A percentile compares a stretch with the other conserved stretches of the same genome.
Conservation (phyloP, 768 basidiomycete species). For the Grammothele lineata region DNA sequence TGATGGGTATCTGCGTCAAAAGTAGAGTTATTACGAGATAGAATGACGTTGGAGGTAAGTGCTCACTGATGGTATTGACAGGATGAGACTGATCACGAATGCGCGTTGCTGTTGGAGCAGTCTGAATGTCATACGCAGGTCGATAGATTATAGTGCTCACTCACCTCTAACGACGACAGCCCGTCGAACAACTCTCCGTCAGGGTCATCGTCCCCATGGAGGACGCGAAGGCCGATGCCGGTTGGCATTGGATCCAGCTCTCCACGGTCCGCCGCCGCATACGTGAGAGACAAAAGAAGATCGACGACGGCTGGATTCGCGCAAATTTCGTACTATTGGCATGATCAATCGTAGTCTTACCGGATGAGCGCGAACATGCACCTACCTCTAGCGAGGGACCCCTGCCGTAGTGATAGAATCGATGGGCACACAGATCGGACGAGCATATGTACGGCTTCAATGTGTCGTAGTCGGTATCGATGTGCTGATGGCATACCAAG, state of each 20-base stretch:
- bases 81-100: conserved; percentile 38
- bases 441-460: conserved; percentile 72
- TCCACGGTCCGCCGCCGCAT: conserved; percentile 47
- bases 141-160: too few relatives aligned
- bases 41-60: conserved; percentile 12
- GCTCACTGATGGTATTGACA: conserved; percentile 48
- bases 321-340: conserved; percentile 66
- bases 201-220: too few relatives aligned
- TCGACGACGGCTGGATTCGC: conserved; percentile 61
- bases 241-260: conserved; percentile 51
- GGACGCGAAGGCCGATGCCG: conserved; percentile 54
- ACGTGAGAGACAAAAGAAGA: conserved; percentile 61
- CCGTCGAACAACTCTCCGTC: too few relatives aligned
- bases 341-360: not conserved
- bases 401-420: conserved; percentile 58
- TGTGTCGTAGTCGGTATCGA: conserved; percentile 46
- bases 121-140: conserved; percentile 1
- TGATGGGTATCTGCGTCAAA: conserved; percentile 42
- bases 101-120: conserved; percentile 37
- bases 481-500: conserved; percentile 64
- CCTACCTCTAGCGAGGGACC: conserved; percentile 63
- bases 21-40: not conserved
- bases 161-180: too few relatives aligned
- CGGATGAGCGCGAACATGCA: conserved; percentile 1
- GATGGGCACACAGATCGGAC: conserved; percentile 58